Evolutionary conservation across 169 alveolate genomes (phyloP).

Genomic region (Cryptosporidium baileyi): DNA sequence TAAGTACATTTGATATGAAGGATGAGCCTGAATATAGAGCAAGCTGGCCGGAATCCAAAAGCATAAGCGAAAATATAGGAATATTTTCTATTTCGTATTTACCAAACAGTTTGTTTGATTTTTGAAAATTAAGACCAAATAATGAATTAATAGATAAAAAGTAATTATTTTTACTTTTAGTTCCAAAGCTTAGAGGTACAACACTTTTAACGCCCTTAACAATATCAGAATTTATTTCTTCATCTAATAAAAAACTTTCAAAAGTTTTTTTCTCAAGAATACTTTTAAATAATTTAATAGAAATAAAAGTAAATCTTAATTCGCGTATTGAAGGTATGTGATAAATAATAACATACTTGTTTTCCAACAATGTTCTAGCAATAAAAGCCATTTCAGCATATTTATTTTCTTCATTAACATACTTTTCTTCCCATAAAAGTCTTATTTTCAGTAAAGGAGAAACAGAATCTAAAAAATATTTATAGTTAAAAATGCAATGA

Average conservation of each 20-base stretch:
- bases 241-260: no score
- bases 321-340: slow-evolving; percentile 2
- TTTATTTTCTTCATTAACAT: not conserved
- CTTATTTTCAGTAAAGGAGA: not conserved
- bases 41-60: not conserved
- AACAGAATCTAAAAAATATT: not conserved
- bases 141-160: slow-evolving; percentile 9
- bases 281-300: not conserved
- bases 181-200: slow-evolving; percentile 3
- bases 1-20: not conserved
- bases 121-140: not conserved
- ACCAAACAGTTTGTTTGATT: not conserved
- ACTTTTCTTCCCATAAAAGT: not conserved
- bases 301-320: not conserved
- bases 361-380: not conserved
- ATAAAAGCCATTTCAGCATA: slow-evolving; percentile 21
- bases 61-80: not conserved
- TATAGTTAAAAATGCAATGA: not conserved
- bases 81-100: not conserved
- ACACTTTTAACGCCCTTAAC: not conserved
- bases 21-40: slow-evolving; percentile 8
- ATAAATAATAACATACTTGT: not conserved
- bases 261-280: not conserved
- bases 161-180: not conserved
- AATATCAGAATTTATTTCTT: not conserved